Evolutionary conservation across 805 yeast species (phyloP).

Genomic region (Teunomyces kruisii): DNA sequence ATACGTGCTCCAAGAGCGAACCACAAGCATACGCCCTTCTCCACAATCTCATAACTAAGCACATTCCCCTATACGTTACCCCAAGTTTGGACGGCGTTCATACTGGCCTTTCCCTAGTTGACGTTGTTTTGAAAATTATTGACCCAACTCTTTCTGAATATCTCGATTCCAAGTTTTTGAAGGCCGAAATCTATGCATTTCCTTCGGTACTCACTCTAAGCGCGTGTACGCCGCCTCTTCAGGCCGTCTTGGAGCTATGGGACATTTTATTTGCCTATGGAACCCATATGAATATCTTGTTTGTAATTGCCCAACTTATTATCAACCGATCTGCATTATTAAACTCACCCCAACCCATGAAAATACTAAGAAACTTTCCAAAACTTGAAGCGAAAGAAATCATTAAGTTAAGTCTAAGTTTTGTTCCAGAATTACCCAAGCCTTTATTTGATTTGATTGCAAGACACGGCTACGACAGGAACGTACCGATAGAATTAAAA

Average conservation of each 20-base stretch:
- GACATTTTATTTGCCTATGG: constrained; percentile 92
- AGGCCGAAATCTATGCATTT: constrained; percentile 85
- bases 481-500: constrained; percentile 37
- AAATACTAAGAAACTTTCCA: constrained; percentile 70
- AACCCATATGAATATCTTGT: constrained; percentile 79
- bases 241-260: constrained; percentile 78
- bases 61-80: constrained; percentile 76
- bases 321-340: constrained; percentile 65
- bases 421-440: constrained; percentile 72
- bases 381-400: constrained; percentile 68
- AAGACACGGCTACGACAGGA: constrained; percentile 60
- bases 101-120: constrained; percentile 73
- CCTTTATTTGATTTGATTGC: constrained; percentile 60
- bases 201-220: constrained; percentile 80
- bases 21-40: constrained; percentile 81
- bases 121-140: constrained; percentile 63
- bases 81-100: constrained; percentile 81
- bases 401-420: constrained; percentile 75
- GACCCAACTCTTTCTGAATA: constrained; percentile 68
- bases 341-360: constrained; percentile 67
- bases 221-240: constrained; percentile 84
- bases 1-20: constrained; percentile 66
- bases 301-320: constrained; percentile 79
- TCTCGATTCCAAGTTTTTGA: constrained; percentile 62
- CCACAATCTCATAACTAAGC: constrained; percentile 56